Percentiles rank a stretch among this genome's conserved stretches.
These are phyloP conservation scores for Coemansia interrupta DNA, from an alignment of 192 early-diverging fungal species.

Conservation along the genomic window DNA sequence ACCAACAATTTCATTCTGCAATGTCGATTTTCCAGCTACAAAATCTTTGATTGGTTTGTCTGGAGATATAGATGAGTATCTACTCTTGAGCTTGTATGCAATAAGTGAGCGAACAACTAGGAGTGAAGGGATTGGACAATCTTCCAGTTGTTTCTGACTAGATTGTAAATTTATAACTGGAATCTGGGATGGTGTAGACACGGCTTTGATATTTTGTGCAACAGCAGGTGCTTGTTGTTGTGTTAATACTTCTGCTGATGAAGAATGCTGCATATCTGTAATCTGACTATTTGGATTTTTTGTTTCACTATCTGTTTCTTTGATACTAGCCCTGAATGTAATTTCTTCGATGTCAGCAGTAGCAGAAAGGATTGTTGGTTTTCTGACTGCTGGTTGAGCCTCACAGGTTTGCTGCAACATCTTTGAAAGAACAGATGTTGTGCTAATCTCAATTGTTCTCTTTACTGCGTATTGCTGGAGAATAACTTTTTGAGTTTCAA, in stretches of 20 bases:
- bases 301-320: too few relatives aligned
- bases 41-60: conserved; percentile 74
- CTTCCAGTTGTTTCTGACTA: conserved; percentile 35
- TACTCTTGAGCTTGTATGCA: conserved; percentile 89
- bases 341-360: conserved; percentile 64
- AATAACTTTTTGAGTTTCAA: conserved; percentile 89
- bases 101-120: conserved; percentile 77
- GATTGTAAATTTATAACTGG: not conserved
- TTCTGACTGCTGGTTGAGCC: conserved; percentile 61
- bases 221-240: conserved; percentile 9
- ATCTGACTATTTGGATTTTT: too few relatives aligned
- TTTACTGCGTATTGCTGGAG: conserved; percentile 73
- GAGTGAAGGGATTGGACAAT: conserved; percentile 70
- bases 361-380: conserved; percentile 71
- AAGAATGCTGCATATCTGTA: too few relatives aligned
- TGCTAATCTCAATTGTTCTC: conserved; percentile 86
- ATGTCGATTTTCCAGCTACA: conserved; percentile 91
- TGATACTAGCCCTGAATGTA: conserved; percentile 46
- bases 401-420: conserved; percentile 84
- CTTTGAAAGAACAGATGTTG: conserved; percentile 77
- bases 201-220: too few relatives aligned
- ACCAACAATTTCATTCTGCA: conserved; percentile 95
- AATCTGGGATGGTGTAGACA: too few relatives aligned
- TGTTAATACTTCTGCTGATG: conserved; percentile 13
- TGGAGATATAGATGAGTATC: conserved; percentile 65